phyloP scores from a whole-genome alignment of 257 asterid genomes.

The Solanum bulbocastanum region DNA sequence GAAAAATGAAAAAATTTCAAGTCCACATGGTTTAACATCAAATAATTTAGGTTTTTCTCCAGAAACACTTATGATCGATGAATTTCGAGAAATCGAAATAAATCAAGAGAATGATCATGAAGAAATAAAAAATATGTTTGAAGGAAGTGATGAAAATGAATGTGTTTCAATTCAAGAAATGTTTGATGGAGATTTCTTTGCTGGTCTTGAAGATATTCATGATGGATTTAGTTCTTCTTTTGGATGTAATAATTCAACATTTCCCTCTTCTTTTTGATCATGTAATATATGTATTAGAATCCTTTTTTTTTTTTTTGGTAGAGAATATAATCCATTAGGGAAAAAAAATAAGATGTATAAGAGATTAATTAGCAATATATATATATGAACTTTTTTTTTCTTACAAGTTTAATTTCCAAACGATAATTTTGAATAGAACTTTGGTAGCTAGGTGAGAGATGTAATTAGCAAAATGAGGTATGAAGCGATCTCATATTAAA shows the following conservation, averaged over 20 bases:
- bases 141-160: not conserved
- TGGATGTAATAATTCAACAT: not conserved
- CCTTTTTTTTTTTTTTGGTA: not conserved
- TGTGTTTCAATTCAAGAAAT: not conserved
- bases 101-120: not conserved
- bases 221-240: not conserved
- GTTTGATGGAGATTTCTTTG: constrained; percentile 9
- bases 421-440: not conserved
- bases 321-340: not conserved
- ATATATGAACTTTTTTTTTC: not conserved
- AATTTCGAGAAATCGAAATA: not conserved
- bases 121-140: not conserved
- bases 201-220: constrained; percentile 5
- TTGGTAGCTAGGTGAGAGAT: not conserved
- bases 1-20: not conserved
- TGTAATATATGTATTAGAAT: not conserved
- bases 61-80: not conserved
- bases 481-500: not conserved
- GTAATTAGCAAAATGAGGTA: not conserved
- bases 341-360: not conserved
- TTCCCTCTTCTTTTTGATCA: not conserved
- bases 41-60: not conserved
- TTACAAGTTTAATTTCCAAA: not conserved
- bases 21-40: not conserved
- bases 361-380: not conserved